Evolutionary conservation across 2,329 filamentous ascomycete genomes (phyloP), one percentile per base, ranked within the genome.

Genomic region (Penicillium sp.): DNA sequence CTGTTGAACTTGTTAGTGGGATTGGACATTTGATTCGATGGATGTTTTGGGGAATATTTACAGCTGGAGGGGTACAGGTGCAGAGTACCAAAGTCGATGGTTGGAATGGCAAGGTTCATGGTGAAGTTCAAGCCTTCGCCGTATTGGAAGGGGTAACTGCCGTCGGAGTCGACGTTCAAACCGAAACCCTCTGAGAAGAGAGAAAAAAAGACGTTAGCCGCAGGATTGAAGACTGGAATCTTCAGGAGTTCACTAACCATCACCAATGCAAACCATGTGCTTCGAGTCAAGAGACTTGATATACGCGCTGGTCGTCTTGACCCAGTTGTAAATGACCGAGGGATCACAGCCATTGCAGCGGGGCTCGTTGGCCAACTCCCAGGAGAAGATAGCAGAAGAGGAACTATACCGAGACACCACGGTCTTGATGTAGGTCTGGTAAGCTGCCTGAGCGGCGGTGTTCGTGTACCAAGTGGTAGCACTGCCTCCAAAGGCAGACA

Each of bases 311-410:
- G 83, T 86, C 5, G 75, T 75, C 44, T 80, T 77, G 19, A 86
- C 86, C 89, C 88, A 91, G 50, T 84, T 79, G 38, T 81, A 83
- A 62, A 90, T 80, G 24, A 88, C 81, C 8, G 82, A 80, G 1
- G 85, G 83, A 44, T 79, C 77, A 71, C 88, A 91, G 13, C 85
- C 83, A 15, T 82, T 79, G 77, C 88, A 90, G 62, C 88, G 81
- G 17, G 88, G 85, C 75, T 91, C 88, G 66, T 91, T 91, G 60
- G 81, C 85, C 1, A 91, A 78, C 69, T 91, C 88, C 88, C 88
- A 91, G 0, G 87, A 86, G 65, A 90, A 86, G 51, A 91, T 82
- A 0, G 88, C 83, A 0, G 84, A 76, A 0, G 85, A 88, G 63
- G 81, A 78, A 50, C 79, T 83, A 76, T 89, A 90, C 12, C 88